These are phyloP conservation scores for Ogataea parapolymorpha DNA, from an alignment of 805 yeast genomes.

Conservation along the genomic window DNA sequence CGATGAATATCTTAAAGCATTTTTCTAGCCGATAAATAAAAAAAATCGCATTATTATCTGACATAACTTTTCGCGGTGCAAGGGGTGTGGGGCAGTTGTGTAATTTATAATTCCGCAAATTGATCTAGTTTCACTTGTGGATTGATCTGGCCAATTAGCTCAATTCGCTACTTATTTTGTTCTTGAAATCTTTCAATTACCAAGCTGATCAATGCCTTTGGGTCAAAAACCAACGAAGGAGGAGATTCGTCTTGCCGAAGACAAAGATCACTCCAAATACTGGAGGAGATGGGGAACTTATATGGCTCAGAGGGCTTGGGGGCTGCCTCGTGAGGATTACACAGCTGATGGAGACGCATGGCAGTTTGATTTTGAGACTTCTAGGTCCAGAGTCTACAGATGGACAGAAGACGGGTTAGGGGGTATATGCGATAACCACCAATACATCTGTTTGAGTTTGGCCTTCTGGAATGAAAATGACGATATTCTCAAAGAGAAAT, in stretches of 20 bases:
- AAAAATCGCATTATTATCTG: constrained; percentile 1
- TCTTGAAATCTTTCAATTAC: neutral
- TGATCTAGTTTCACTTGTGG: constrained; percentile 1
- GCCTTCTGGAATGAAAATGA: constrained; percentile 93
- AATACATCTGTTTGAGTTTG: constrained; percentile 68
- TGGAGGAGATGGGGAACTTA: constrained; percentile 94
- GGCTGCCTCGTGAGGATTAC: constrained; percentile 84
- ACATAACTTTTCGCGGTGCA: constrained; percentile 1
- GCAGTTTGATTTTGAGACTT: constrained; percentile 85
- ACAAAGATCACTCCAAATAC: constrained; percentile 43
- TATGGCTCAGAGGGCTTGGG: constrained; percentile 85
- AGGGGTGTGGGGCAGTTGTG: constrained; percentile 5
- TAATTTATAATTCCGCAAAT: neutral
- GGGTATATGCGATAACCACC: constrained; percentile 84
- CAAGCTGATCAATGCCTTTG: constrained; percentile 18
- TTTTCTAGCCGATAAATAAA: constrained; percentile 27
- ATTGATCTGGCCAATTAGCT: neutral
- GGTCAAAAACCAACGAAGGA: constrained; percentile 26
- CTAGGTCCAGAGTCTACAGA: constrained; percentile 74
- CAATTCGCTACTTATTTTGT: neutral
- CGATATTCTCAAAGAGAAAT: constrained; percentile 76
- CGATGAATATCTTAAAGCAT: constrained; percentile 57
- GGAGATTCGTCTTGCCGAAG: constrained; percentile 41
- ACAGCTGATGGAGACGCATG: constrained; percentile 86
- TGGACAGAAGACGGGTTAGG: constrained; percentile 98